These are phyloP conservation scores for Eimeria praecox DNA, from an alignment of 169 alveolate genomes.

Conservation along the genomic window DNA sequence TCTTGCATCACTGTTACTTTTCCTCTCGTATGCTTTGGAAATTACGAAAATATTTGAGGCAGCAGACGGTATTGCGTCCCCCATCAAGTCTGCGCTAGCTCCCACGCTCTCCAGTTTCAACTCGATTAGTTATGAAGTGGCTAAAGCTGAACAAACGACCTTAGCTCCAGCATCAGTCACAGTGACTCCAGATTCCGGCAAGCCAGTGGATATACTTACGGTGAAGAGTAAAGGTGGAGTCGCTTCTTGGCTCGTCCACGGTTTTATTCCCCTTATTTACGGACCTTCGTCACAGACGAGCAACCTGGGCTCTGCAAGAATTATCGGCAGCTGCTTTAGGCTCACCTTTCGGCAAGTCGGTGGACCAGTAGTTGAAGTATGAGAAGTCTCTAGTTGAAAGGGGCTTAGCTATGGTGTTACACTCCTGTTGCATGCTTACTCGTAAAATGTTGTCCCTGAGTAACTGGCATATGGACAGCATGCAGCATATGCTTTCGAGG, in stretches of 20 bases:
- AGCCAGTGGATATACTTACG: not conserved
- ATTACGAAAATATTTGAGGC: conserved; percentile 58
- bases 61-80: conserved; percentile 46
- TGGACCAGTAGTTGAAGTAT: not conserved
- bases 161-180: not conserved
- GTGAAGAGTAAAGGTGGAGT: conserved; percentile 48
- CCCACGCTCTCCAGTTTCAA: conserved; percentile 55
- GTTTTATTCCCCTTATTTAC: conserved; percentile 53
- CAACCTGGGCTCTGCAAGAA: conserved; percentile 52
- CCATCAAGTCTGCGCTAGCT: conserved; percentile 32
- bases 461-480: not conserved
- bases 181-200: conserved; percentile 3
- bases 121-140: not conserved
- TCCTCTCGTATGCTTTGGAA: conserved; percentile 61
- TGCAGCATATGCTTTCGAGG: not conserved
- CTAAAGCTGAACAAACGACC: not conserved
- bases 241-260: conserved; percentile 76
- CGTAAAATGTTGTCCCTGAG: not conserved
- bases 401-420: not conserved
- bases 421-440: not conserved
- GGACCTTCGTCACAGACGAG: conserved; percentile 62
- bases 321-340: conserved; percentile 52
- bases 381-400: not conserved
- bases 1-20: conserved; percentile 34
- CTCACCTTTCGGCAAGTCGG: conserved; percentile 65